Evolutionary conservation across 345 rosid species (phyloP).

Genomic region (Bruguiera parviflora): DNA sequence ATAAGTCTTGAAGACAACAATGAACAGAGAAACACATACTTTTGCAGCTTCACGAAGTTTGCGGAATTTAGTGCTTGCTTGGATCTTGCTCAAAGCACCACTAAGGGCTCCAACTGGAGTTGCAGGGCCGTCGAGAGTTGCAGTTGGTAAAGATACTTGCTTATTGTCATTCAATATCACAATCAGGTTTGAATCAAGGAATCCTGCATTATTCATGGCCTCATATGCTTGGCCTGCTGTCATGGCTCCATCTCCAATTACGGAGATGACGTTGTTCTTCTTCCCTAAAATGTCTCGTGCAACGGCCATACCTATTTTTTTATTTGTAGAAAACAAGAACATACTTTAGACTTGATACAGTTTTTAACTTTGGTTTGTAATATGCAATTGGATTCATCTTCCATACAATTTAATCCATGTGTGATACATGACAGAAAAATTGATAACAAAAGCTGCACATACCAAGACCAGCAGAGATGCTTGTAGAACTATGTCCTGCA

Average conservation of each 20-base stretch:
- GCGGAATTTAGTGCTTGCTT: constrained; percentile 55
- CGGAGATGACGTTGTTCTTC: constrained; percentile 57
- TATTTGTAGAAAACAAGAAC: neutral
- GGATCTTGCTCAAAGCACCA: constrained; percentile 49
- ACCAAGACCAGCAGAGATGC: constrained; percentile 84
- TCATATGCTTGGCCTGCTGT: constrained; percentile 78
- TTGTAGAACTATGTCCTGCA: constrained; percentile 71
- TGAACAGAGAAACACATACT: constrained; percentile 21
- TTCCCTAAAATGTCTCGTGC: constrained; percentile 57
- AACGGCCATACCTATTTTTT: constrained; percentile 62
- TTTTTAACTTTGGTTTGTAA: neutral
- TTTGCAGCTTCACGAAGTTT: constrained; percentile 70
- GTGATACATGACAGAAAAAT: neutral
- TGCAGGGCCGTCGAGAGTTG: constrained; percentile 73
- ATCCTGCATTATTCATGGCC: constrained; percentile 75
- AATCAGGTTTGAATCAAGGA: constrained; percentile 54
- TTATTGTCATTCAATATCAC: constrained; percentile 61
- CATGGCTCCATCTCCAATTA: constrained; percentile 83
- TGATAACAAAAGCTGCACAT: constrained; percentile 5
- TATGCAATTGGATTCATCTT: neutral
- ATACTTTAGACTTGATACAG: neutral
- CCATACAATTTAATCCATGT: neutral
- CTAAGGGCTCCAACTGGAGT: constrained; percentile 73
- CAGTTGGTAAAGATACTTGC: constrained; percentile 74
- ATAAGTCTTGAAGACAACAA: neutral